Evolutionary conservation across 257 asterid species (phyloP).

Genomic region (Solanum sejunctum): DNA sequence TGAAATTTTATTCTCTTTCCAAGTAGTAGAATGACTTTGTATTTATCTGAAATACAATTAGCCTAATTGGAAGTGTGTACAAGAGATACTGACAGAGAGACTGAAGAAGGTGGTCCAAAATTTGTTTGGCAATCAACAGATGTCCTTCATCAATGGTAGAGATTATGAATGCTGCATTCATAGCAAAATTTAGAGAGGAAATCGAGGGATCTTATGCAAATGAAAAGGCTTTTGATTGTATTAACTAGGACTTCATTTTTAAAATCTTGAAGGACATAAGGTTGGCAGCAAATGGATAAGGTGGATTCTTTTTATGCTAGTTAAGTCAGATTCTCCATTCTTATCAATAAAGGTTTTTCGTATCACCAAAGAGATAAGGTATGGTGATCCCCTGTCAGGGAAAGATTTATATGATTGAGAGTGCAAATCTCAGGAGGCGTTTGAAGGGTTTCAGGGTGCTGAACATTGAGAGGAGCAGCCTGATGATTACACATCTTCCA

Average conservation of each 20-base stretch:
- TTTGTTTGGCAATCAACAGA: background rate
- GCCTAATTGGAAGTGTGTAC: background rate
- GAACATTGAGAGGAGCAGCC: background rate
- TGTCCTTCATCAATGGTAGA: background rate
- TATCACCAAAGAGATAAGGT: background rate
- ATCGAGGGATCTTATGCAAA: background rate
- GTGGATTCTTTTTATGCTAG: background rate
- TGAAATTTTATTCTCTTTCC: background rate
- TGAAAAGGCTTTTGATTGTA: background rate
- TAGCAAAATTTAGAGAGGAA: background rate
- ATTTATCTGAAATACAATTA: background rate
- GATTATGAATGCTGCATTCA: background rate
- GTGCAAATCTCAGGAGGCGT: background rate
- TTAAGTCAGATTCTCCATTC: background rate
- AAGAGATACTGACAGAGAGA: background rate
- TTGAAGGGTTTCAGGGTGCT: background rate
- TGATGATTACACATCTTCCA: background rate
- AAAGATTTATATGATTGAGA: background rate
- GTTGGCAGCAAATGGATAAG: background rate
- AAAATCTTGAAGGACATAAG: background rate
- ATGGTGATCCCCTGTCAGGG: background rate
- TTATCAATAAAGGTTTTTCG: background rate
- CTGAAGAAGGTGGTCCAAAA: background rate
- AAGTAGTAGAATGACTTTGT: background rate
- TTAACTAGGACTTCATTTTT: background rate